These are phyloP conservation scores for Lolium perenne DNA, from an alignment of 176 grass and related monocot genomes.

Conservation along the genomic window DNA sequence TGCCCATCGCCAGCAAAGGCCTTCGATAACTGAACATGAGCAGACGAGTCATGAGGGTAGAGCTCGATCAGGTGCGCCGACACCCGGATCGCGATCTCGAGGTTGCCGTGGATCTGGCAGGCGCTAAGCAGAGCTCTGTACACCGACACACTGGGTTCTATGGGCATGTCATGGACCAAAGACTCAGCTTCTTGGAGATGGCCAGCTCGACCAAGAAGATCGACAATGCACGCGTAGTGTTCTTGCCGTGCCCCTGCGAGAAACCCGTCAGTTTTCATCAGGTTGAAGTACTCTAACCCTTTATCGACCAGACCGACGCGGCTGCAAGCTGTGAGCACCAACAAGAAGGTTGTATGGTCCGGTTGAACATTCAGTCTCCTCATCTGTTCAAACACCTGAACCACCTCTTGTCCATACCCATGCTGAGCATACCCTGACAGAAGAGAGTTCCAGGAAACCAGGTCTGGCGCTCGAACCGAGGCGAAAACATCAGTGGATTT, in stretches of 20 bases:
- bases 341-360: slow-evolving; percentile 48
- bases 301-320: slow-evolving; percentile 43
- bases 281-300: slow-evolving; percentile 40
- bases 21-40: slow-evolving; percentile 54
- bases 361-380: slow-evolving; percentile 33
- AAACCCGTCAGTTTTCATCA: slow-evolving; percentile 23
- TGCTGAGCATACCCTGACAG: slow-evolving; percentile 43
- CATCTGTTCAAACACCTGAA: slow-evolving; percentile 52
- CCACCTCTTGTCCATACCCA: slow-evolving; percentile 41
- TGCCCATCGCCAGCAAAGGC: slow-evolving; percentile 42
- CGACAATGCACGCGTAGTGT: slow-evolving; percentile 47
- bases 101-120: slow-evolving; percentile 52
- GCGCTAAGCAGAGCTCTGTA: slow-evolving; percentile 45
- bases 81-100: slow-evolving; percentile 30
- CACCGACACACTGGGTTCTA: slow-evolving; percentile 37
- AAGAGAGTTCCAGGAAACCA: slow-evolving; percentile 56
- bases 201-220: slow-evolving; percentile 56
- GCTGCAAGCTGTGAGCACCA: slow-evolving; percentile 51
- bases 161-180: slow-evolving; percentile 46
- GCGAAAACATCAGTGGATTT: slow-evolving; percentile 29
- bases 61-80: slow-evolving; percentile 34
- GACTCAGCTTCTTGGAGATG: slow-evolving; percentile 50
- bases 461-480: slow-evolving; percentile 27
- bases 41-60: slow-evolving; percentile 44
- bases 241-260: slow-evolving; percentile 28